Conservation (phyloP, 208 protist genomes). For the Acanthamoeba polyphaga region DNA sequence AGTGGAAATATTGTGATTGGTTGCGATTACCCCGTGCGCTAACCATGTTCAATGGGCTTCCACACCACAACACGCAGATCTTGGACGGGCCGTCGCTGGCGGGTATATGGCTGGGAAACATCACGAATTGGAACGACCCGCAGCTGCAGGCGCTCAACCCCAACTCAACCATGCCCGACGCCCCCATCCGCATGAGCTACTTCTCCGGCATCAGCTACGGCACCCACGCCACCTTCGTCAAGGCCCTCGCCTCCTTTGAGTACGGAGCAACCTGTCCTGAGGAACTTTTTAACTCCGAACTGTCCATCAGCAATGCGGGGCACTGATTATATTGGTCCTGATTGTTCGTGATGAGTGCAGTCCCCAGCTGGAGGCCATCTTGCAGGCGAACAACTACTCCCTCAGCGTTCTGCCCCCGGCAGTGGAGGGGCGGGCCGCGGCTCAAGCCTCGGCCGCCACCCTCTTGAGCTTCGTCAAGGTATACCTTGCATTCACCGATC, state of each 20-base stretch:
- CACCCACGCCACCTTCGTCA: slow-evolving; percentile 19
- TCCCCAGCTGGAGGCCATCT: background rate
- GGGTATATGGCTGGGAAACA: background rate
- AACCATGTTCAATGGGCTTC: background rate
- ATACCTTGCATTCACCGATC: background rate
- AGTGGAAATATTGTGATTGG: background rate
- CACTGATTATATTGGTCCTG: no score
- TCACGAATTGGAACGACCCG: slow-evolving; percentile 2
- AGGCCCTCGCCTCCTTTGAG: slow-evolving; percentile 11
- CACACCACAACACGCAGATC: background rate
- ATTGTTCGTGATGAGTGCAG: background rate
- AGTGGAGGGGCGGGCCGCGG: background rate
- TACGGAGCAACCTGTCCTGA: background rate
- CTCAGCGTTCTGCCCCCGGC: background rate
- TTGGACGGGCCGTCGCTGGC: background rate
- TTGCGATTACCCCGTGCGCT: background rate
- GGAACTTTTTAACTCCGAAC: background rate
- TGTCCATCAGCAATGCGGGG: no score
- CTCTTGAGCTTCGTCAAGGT: slow-evolving; percentile 10
- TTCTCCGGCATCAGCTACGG: slow-evolving; percentile 8
- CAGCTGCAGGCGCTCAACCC: background rate
- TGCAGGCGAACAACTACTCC: background rate
- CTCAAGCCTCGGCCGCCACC: background rate
- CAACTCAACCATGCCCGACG: background rate
- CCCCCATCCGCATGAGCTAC: slow-evolving; percentile 29